Percentiles rank a stretch among this genome's conserved stretches.
Conservation (phyloP, 345 rosid genomes). For the Sonneratia caseolaris region DNA sequence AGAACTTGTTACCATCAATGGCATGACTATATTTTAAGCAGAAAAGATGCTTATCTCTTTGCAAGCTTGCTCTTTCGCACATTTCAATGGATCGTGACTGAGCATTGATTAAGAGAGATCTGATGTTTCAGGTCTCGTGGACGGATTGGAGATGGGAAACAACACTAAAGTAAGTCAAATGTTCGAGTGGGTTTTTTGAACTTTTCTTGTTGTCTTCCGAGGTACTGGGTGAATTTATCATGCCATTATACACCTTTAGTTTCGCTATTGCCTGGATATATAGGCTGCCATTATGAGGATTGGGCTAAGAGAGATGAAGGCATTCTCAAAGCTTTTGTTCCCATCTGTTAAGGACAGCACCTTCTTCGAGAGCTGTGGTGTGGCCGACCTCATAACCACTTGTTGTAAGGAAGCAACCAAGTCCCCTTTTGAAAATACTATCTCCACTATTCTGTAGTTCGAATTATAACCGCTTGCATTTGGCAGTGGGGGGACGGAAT, state of each 20-base stretch:
- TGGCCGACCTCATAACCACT: conserved; percentile 88
- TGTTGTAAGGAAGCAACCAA: conserved; percentile 46
- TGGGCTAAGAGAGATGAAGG: conserved; percentile 90
- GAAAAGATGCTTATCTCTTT: neutral
- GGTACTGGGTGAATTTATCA: neutral
- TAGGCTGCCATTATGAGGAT: conserved; percentile 98
- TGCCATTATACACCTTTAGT: neutral
- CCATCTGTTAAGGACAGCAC: conserved; percentile 77
- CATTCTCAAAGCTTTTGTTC: conserved; percentile 71
- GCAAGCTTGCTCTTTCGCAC: neutral
- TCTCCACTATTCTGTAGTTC: neutral
- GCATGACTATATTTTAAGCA: neutral
- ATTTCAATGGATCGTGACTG: neutral
- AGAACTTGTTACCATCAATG: neutral
- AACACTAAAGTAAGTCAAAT: conserved; percentile 64
- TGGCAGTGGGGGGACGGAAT: conserved; percentile 18
- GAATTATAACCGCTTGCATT: neutral
- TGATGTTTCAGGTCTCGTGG: conserved; percentile 58
- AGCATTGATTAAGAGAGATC: neutral
- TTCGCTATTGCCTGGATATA: conserved; percentile 6
- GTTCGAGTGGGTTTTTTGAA: neutral
- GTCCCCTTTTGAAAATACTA: neutral
- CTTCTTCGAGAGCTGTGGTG: conserved; percentile 94
- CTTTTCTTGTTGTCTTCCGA: no score
- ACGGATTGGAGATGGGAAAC: conserved; percentile 94